Percentiles rank a stretch among this genome's conserved stretches.
Conservation (phyloP, 176 grass and related monocot species). For the Musa schizocarpa region DNA sequence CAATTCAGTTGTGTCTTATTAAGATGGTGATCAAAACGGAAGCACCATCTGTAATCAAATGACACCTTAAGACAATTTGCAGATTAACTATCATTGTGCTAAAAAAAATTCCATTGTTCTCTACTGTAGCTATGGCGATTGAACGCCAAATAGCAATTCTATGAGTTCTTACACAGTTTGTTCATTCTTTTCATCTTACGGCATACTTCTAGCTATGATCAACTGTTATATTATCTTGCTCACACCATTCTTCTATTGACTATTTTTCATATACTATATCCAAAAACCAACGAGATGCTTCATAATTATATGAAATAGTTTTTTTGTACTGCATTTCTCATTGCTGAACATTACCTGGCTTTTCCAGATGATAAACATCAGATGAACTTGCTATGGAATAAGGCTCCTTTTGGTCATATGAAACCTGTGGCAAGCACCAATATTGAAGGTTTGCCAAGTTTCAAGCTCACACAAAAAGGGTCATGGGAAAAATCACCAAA, state of each 20-base stretch:
- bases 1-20: too few species aligned
- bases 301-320: conserved; percentile 1
- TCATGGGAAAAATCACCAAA: conserved; percentile 46
- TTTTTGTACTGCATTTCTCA: neutral
- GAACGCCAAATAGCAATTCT: too few species aligned
- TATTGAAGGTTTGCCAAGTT: conserved; percentile 49
- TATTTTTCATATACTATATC: neutral
- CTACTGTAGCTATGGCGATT: too few species aligned
- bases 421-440: conserved; percentile 39
- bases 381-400: conserved; percentile 52
- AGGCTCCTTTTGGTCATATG: conserved; percentile 46
- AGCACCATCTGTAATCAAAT: too few species aligned
- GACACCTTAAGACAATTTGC: too few species aligned
- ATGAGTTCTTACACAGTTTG: neutral
- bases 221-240: neutral
- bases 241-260: neutral
- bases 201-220: neutral
- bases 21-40: too few species aligned
- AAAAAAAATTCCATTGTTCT: too few species aligned
- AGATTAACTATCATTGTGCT: too few species aligned
- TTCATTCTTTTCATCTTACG: neutral
- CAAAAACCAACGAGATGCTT: neutral
- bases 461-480: conserved; percentile 42
- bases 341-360: conserved; percentile 9
- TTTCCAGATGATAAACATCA: conserved; percentile 66